Evolutionary conservation across 495 filamentous ascomycete species (phyloP).

Genomic region (Neurospora sp.): DNA sequence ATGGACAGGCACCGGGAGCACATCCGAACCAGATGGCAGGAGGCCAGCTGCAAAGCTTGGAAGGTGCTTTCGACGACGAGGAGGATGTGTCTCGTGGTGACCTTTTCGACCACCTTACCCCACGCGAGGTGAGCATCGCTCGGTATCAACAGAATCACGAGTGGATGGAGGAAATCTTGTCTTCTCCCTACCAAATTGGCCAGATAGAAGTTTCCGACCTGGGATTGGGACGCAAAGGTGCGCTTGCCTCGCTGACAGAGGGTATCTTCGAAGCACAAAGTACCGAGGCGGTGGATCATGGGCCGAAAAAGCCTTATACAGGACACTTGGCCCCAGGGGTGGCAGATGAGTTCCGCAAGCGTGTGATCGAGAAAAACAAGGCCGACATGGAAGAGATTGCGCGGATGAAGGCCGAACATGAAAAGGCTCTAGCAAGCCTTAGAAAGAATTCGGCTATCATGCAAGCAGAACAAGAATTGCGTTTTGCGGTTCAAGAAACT

Average conservation of each 20-base stretch:
- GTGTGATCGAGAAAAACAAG: constrained; percentile 53
- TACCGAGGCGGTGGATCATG: constrained; percentile 47
- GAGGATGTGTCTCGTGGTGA: constrained; percentile 81
- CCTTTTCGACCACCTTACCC: constrained; percentile 74
- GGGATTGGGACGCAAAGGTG: constrained; percentile 75
- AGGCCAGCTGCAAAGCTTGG: constrained; percentile 18
- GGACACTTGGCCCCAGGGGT: constrained; percentile 55
- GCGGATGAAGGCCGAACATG: constrained; percentile 68
- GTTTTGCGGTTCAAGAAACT: constrained; percentile 42
- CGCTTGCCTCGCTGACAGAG: constrained; percentile 68
- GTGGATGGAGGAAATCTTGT: constrained; percentile 97
- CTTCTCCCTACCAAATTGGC: constrained; percentile 68
- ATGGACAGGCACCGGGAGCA: constrained; percentile 14
- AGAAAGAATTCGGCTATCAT: constrained; percentile 53
- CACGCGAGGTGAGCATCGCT: constrained; percentile 73
- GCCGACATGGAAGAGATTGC: constrained; percentile 70
- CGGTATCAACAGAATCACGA: constrained; percentile 92
- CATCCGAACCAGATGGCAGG: constrained; percentile 18
- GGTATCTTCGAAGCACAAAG: constrained; percentile 54
- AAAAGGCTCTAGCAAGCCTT: constrained; percentile 61
- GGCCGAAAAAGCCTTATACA: constrained; percentile 39
- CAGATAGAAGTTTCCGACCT: constrained; percentile 84
- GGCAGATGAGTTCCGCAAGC: constrained; percentile 66
- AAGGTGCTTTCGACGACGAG: constrained; percentile 66
- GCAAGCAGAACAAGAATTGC: constrained; percentile 53